Base-by-base conservation (phyloP, 345 rosid species). In the Dipteronia dyeriana region DNA sequence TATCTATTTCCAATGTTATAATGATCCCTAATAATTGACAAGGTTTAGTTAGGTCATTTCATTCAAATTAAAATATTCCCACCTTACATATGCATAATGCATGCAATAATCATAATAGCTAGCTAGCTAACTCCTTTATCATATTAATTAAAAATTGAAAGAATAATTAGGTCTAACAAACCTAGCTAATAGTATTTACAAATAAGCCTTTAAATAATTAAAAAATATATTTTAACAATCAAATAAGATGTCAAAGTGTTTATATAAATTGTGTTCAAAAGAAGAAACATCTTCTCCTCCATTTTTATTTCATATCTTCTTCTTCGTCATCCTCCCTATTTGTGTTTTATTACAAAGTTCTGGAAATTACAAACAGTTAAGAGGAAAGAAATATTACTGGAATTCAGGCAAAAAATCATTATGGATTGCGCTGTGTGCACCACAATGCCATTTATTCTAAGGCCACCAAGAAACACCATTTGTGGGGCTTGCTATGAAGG, bases 381-480 rank as follows among this genome's bases (percentile, higher is more conserved):
- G 38, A 34, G 38, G 38, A 5, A 4, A 34, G 38, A 34, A 34
- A 34, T 34, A 34, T 34, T 3, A 31, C 23, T 9, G 54, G 53
- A 8, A 49, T 34, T 34, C 14, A 19, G 49, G 26, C 26, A 2
- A 56, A 62, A 54, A 65, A 22, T 56, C 47, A 38, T 49, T 47
- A 94, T 94, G 97, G 98, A 95, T 76, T 95, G 98, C 84, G 89
- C 93, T 0, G 85, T 95, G 3, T 93, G 98, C 68, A 87, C 86
- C 62, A 81, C 97, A 7, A 86, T 91, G 89, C 97, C 98, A 14
- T 73, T 86, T 3, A 84, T 87, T 70, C 79, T 93, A 45, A 85
- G 97, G 82, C 97, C 97, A 22, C 97, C 98, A 9, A 93, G 98
- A 84, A 95, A 95, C 78, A 87, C 88, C 13, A 95, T 95, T 65